Conservation (phyloP, 331 rosid genomes). For the Stylosanthes scabra region DNA sequence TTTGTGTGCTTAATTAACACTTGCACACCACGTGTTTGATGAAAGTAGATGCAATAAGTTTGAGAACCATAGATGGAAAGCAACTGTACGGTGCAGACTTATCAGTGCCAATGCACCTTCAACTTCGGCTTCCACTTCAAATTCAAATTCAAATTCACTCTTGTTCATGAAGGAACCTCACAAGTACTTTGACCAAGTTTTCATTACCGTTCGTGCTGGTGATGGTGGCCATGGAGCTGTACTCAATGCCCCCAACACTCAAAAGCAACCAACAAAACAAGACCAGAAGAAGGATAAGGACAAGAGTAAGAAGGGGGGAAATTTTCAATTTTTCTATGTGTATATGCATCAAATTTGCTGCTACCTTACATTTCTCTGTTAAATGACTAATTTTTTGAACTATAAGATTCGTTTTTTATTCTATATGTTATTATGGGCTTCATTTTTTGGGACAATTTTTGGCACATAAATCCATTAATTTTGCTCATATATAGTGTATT, state of each 20-base stretch:
- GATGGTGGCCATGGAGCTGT: constrained; percentile 92
- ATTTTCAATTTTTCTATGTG: too few species aligned
- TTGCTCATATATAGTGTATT: too few species aligned
- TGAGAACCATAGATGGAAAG: constrained; percentile 6
- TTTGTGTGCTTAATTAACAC: not conserved
- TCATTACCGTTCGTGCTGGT: constrained; percentile 84
- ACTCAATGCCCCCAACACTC: constrained; percentile 27
- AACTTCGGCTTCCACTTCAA: constrained; percentile 3
- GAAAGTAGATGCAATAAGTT: not conserved
- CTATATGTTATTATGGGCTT: too few species aligned
- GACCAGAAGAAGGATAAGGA: constrained; percentile 60
- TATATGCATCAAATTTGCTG: too few species aligned
- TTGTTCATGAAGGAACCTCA: constrained; percentile 71
- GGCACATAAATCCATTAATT: too few species aligned
- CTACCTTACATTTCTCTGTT: too few species aligned
- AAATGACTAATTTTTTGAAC: too few species aligned
- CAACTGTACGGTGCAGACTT: constrained; percentile 31
- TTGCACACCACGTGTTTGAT: not conserved
- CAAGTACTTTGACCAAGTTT: constrained; percentile 83
- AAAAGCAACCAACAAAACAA: constrained; percentile 49
- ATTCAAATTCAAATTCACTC: constrained; percentile 10
- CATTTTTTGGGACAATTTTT: too few species aligned
- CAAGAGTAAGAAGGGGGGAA: constrained; percentile 23
- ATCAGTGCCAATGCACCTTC: constrained; percentile 22
- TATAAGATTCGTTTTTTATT: too few species aligned